Percentiles rank a stretch among this genome's conserved stretches.
phyloP scores from a whole-genome alignment of 352 stramenopile species.

The Phytophthora megakarya region DNA sequence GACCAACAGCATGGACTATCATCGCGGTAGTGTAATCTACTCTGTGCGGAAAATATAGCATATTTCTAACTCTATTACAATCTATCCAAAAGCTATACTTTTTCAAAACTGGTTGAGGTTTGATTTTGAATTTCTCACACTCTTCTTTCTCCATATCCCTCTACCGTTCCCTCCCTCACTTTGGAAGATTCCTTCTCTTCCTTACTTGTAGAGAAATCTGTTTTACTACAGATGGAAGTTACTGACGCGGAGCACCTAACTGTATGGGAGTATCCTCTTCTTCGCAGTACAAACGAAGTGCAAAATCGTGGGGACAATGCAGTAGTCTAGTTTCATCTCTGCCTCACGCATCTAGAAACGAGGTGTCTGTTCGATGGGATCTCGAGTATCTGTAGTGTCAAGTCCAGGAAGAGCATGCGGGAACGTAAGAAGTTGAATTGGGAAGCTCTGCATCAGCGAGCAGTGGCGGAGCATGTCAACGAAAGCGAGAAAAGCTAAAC shows the following conservation, averaged over 20 bases:
- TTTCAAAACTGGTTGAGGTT: background rate
- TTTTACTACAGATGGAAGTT: background rate
- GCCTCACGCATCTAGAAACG: background rate
- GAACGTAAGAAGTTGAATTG: too few species aligned
- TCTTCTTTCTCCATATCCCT: background rate
- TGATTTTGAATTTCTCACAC: conserved; percentile 1
- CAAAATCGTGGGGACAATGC: background rate
- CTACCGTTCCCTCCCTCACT: background rate
- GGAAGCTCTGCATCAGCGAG: too few species aligned
- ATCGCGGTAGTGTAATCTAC: too few species aligned
- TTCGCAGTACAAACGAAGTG: background rate
- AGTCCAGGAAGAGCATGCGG: background rate
- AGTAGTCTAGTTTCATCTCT: background rate
- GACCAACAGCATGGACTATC: too few species aligned
- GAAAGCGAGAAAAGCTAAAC: too few species aligned
- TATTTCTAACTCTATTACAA: background rate
- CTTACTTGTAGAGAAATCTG: too few species aligned
- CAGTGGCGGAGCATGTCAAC: too few species aligned
- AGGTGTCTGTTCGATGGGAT: background rate
- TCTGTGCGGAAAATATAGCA: background rate
- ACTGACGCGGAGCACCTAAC: background rate
- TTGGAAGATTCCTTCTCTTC: too few species aligned
- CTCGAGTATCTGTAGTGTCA: background rate
- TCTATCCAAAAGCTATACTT: background rate
- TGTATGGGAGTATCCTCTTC: background rate